These are phyloP conservation scores for Cercospora janseana DNA, from an alignment of 2,329 filamentous ascomycete genomes.

Conservation along the genomic window DNA sequence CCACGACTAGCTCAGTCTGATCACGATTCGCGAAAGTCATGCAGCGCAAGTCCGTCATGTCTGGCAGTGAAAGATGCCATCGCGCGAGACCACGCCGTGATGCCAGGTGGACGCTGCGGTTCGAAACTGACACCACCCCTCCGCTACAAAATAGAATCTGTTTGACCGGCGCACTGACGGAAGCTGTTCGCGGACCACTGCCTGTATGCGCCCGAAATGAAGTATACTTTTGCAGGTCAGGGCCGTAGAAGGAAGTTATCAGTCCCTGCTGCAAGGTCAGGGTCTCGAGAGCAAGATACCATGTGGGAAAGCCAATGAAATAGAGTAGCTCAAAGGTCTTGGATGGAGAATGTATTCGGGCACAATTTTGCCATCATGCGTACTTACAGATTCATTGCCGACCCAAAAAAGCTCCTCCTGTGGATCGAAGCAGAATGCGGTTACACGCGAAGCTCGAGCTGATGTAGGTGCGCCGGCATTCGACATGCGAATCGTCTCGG, in stretches of 20 bases:
- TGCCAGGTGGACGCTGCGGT: slow-evolving; percentile 85
- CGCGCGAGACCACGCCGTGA: slow-evolving; percentile 74
- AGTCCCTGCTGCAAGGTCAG: slow-evolving; percentile 61
- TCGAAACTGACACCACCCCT: slow-evolving; percentile 81
- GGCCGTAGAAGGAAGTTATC: slow-evolving; percentile 82
- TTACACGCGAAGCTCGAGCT: slow-evolving; percentile 67
- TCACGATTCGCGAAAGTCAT: slow-evolving; percentile 94
- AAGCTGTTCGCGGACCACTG: slow-evolving; percentile 29
- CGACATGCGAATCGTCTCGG: slow-evolving; percentile 72
- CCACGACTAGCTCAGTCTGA: slow-evolving; percentile 78
- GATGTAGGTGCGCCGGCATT: slow-evolving; percentile 74
- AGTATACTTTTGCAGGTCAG: slow-evolving; percentile 83
- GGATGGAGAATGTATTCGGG: not conserved
- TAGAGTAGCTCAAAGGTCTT: too few relatives aligned
- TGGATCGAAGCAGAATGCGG: slow-evolving; percentile 84
- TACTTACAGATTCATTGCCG: slow-evolving; percentile 80
- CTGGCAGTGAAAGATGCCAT: slow-evolving; percentile 79
- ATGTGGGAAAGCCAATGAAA: not conserved
- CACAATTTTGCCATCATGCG: not conserved
- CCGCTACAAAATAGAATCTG: slow-evolving; percentile 90
- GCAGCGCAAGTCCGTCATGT: slow-evolving; percentile 84
- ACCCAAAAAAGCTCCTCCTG: slow-evolving; percentile 88
- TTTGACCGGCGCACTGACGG: slow-evolving; percentile 70
- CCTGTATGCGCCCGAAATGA: slow-evolving; percentile 77
- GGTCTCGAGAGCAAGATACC: not conserved